Evolutionary conservation across 2,329 filamentous ascomycete species (phyloP), one percentile per base, ranked within the genome.

Genomic region (Fusarium sp.): DNA sequence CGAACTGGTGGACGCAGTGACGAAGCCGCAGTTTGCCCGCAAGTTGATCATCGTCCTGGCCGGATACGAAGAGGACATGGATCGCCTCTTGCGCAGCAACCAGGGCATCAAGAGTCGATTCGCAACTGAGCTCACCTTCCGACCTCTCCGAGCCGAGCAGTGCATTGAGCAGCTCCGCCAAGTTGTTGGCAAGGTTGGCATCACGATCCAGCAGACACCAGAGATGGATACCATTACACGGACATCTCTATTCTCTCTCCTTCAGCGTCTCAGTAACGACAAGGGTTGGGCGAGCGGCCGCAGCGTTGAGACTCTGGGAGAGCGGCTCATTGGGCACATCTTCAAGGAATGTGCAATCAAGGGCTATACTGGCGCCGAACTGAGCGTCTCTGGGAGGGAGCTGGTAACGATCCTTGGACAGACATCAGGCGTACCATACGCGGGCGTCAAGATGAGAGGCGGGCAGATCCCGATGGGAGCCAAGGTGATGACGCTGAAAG

Each of bases 31-130:
- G 44, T 93, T 89, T 77, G 80, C 82, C 8, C 83, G 87, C 53
- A 92, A 91, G 73, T 80, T 93, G 6, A 84, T 93, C 46, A 85
- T 91, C 56, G 92, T 94, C 40, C 83, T 94, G 3, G 92, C 92
- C 0, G 92, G 92, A 0, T 93, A 93, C 73, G 88, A 91, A 35
- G 80, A 85, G 0, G 89, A 93, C 55, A 93, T 93, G 75, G 89
- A 93, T 75, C 82, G 84, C 0, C 85, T 94, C 4, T 86, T 93
- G 83, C 81, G 83, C 0, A 84, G 86, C 53, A 93, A 93, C 73
- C 85, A 88, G 0, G 91, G 91, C 0, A 82, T 93, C 14, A 88
- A 87, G 0, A 91, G 88, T 64, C 87, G 91, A 1, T 93, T 93
- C 73, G 87, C 89, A 0, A 90, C 91, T 36, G 84, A 87, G 2